Conservation (phyloP, 495 filamentous ascomycete species). For the Cenococcum geophilum region DNA sequence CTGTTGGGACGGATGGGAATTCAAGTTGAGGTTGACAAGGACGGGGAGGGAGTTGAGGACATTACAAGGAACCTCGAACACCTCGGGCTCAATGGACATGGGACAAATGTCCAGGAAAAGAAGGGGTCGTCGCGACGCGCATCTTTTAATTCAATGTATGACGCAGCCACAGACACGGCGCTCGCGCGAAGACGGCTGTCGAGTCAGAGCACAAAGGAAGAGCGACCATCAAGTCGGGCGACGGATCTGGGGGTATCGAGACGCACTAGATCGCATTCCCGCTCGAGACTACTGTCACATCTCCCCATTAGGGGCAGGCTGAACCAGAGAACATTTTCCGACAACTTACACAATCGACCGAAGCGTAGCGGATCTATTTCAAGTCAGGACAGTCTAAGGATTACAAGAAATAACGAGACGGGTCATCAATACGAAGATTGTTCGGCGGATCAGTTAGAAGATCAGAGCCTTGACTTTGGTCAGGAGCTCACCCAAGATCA, state of each 20-base stretch:
- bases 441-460: slow-evolving; percentile 22
- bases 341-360: slow-evolving; percentile 6
- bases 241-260: slow-evolving; percentile 5
- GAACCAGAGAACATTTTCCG: slow-evolving; percentile 12
- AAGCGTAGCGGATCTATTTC: slow-evolving; percentile 19
- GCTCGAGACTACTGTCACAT: slow-evolving; percentile 7
- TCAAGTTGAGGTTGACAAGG: slow-evolving; percentile 54
- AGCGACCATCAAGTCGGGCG: slow-evolving; percentile 37
- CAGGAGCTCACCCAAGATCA: slow-evolving; percentile 18
- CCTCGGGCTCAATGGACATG: slow-evolving; percentile 1
- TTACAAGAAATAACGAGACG: slow-evolving; percentile 5
- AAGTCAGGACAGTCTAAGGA: slow-evolving; percentile 20
- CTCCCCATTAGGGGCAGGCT: slow-evolving; percentile 25
- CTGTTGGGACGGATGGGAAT: slow-evolving; percentile 61
- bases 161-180: slow-evolving; percentile 35
- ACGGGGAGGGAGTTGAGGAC: slow-evolving; percentile 38
- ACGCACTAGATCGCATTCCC: slow-evolving; percentile 10
- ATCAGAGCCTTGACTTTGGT: slow-evolving; percentile 14
- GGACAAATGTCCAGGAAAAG: slow-evolving; percentile 17
- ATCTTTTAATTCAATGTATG: slow-evolving; percentile 53
- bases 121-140: slow-evolving; percentile 42
- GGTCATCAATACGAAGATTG: slow-evolving; percentile 6
- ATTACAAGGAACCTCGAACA: slow-evolving; percentile 30
- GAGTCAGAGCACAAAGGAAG: slow-evolving; percentile 38
- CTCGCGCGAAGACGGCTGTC: slow-evolving; percentile 44